Conservation (phyloP, 306 rosid species). For the Acacia confusa region DNA sequence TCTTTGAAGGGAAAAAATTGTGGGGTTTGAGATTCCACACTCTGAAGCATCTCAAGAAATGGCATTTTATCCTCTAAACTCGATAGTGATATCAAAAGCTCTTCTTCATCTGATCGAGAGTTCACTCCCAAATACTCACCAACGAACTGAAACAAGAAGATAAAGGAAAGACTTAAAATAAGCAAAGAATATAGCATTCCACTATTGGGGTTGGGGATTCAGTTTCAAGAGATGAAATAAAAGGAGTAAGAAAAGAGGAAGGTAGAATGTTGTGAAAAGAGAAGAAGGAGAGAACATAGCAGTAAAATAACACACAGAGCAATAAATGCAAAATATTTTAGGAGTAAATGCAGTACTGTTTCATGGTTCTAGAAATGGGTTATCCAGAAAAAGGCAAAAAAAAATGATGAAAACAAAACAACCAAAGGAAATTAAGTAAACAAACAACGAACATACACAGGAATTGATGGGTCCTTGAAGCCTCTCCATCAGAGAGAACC, state of each 20-base stretch:
- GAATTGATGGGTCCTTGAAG: constrained; percentile 87
- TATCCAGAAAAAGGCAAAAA: constrained; percentile 26
- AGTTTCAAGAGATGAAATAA: constrained; percentile 28
- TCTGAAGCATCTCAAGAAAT: constrained; percentile 84
- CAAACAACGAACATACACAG: constrained; percentile 54
- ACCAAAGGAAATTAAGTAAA: background rate
- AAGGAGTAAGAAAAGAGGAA: constrained; percentile 26
- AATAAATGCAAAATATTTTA: constrained; percentile 51
- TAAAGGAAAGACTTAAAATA: constrained; percentile 19
- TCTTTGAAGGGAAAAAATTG: constrained; percentile 57
- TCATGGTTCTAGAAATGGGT: constrained; percentile 40
- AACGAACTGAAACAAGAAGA: constrained; percentile 51
- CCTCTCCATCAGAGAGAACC: constrained; percentile 68
- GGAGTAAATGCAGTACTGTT: constrained; percentile 52
- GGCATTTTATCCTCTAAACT: constrained; percentile 70
- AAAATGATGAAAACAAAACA: background rate
- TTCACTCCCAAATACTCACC: constrained; percentile 60
- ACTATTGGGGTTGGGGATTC: constrained; percentile 31
- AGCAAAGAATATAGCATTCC: constrained; percentile 39
- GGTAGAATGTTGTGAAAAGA: constrained; percentile 33
- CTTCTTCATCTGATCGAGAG: constrained; percentile 51
- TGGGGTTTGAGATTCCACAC: constrained; percentile 62
- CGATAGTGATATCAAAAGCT: constrained; percentile 28
- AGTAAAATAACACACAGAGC: constrained; percentile 44
- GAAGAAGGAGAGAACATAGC: constrained; percentile 6